Evolutionary conservation across 2,329 filamentous ascomycete species (phyloP).

Genomic region (Calonectria honghensis): DNA sequence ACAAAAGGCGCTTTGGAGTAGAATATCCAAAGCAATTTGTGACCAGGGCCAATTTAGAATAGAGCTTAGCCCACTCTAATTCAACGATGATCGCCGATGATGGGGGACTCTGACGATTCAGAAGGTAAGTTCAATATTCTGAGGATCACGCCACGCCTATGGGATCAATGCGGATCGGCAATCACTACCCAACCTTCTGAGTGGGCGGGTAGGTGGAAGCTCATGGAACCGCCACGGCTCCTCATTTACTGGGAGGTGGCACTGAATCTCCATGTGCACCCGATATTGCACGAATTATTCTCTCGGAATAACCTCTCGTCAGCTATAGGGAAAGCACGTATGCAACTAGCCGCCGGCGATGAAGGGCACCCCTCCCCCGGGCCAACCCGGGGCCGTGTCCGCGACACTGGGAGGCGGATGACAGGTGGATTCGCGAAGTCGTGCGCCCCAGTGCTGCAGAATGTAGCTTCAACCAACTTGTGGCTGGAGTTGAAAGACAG

Average conservation of each 20-base stretch:
- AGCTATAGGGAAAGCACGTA: constrained; percentile 1
- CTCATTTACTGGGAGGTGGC: constrained; percentile 33
- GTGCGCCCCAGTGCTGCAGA: constrained; percentile 17
- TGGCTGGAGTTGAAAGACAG: not conserved
- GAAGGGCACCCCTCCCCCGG: not conserved
- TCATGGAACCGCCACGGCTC: constrained; percentile 33
- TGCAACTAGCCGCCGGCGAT: constrained; percentile 30
- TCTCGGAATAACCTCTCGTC: constrained; percentile 5
- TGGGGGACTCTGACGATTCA: not conserved
- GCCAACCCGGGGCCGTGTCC: constrained; percentile 26
- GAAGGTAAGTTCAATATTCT: too few species aligned
- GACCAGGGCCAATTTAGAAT: not conserved
- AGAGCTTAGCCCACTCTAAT: not conserved
- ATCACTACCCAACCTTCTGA: constrained; percentile 18
- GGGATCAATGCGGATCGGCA: not conserved
- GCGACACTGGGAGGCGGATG: constrained; percentile 33
- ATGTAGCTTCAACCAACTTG: not conserved
- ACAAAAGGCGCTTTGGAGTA: not conserved
- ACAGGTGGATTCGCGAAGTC: constrained; percentile 27
- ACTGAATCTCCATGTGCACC: constrained; percentile 30
- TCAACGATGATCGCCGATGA: not conserved
- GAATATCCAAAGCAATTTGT: not conserved
- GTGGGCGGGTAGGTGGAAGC: constrained; percentile 26
- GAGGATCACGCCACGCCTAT: not conserved
- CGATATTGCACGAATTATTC: constrained; percentile 29